Evolutionary conservation across 2,329 filamentous ascomycete genomes (phyloP).

Genomic region (Penicillium sp.): DNA sequence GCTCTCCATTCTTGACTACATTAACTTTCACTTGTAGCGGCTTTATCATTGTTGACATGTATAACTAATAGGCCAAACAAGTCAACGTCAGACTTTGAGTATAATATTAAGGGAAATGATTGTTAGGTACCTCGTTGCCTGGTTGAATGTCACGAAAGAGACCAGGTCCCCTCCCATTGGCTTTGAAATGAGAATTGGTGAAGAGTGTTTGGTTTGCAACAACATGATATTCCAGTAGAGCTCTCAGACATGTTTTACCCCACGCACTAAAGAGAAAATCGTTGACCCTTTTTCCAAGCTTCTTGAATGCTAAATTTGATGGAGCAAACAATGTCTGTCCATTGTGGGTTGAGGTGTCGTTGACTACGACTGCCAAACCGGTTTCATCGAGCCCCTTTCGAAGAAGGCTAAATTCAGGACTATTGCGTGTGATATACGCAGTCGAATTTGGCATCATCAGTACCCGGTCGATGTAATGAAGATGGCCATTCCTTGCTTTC

Average conservation of each 20-base stretch:
- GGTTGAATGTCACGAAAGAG: background rate
- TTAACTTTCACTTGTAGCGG: background rate
- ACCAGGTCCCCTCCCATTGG: slow-evolving; percentile 1
- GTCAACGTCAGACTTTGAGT: background rate
- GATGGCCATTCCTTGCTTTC: background rate
- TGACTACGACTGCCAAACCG: background rate
- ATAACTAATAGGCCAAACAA: background rate
- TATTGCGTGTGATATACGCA: background rate
- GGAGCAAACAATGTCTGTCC: slow-evolving; percentile 80
- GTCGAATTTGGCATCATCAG: background rate
- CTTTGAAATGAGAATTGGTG: slow-evolving; percentile 52
- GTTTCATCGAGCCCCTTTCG: slow-evolving; percentile 2
- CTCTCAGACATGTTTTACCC: slow-evolving; percentile 71
- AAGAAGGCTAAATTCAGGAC: slow-evolving; percentile 1
- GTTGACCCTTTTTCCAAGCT: slow-evolving; percentile 68
- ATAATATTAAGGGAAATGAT: background rate
- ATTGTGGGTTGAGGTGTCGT: slow-evolving; percentile 32
- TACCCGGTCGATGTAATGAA: background rate
- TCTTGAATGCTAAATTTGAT: slow-evolving; percentile 72
- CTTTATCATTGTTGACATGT: background rate
- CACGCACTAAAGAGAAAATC: slow-evolving; percentile 78
- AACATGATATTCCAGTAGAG: slow-evolving; percentile 74
- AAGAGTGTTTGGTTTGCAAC: slow-evolving; percentile 73
- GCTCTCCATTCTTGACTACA: background rate
- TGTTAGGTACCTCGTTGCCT: background rate